Base-by-base conservation (phyloP, 768 basidiomycete genomes). In the Psilocybe azurescens region DNA sequence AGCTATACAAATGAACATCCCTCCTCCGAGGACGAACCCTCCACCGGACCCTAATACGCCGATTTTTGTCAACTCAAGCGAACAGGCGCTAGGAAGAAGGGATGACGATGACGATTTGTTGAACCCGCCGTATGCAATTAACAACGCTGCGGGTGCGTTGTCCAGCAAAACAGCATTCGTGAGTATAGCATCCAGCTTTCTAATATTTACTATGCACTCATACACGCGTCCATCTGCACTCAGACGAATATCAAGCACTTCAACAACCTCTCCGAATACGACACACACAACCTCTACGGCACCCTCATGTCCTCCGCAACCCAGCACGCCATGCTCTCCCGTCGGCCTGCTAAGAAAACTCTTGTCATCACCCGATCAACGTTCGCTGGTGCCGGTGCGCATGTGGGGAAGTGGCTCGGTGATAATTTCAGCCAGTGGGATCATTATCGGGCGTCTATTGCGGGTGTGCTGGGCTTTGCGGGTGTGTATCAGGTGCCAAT, bases 351-450 rank as follows among this genome's bases (percentile, higher is more conserved):
- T 0, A 73, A 79, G 41, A 82, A 86, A 1, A 81, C 89, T 3
- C 76, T 90, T 36, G 79, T 90, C 67, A 89, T 90, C 67, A 91
- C 89, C 0, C 88, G 89, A 20, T 90, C 89, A 9, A 90, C 89
- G 2, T 90, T 89, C 64, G 86, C 86, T 1, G 89, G 89, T 39
- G 87, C 88, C 2, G 89, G 89, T 5, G 71, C 73, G 28, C 79
- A 83, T 56, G 87, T 89, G n/a, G 88, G 88, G 13, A 90, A 91
- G 72, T 90, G 89, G 89, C 78, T 90, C 1, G 89, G 89, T 1
- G 88, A 90, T 72, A 89, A 89, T 64, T 62, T 87, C 60, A 84
- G 83, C 61, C 59, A 69, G 1, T 89, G 88, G 87, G 77, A 75
- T 0, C 83, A 89, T 53, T 90, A 90, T 68, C 76, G 83, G 13